Evolutionary conservation across 306 rosid genomes (phyloP), one percentile per base, ranked within the genome.

Genomic region (Leucaena leucocephala): DNA sequence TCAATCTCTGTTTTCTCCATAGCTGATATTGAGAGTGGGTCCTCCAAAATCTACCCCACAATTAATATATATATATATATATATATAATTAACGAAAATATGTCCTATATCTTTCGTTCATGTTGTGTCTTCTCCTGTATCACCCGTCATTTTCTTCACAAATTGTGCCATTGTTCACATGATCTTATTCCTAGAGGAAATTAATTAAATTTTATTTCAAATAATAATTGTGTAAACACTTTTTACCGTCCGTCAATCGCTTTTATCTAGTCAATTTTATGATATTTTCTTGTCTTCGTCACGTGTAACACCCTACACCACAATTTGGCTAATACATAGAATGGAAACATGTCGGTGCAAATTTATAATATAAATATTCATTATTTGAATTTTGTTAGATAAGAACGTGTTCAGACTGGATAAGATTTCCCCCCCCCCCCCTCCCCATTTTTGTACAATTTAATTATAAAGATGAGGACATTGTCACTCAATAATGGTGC

Each of bases 11-110:
- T 27, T 27, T 40, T 17, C 27, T 54, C 59, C 9, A n/a, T 0
- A 36, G 3, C 9, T 54, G 59, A 50, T 15, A 15, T 50, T 50
- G 19, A 50, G 0, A 39, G 77, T 69, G 81, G 84, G 77, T 3
- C 73, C 78, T 68, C 43, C 72, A 55, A 36, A 75, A 43, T 13
- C 74, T 64, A 42, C 11, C 62, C 0, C 12, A 0, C 33, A 54
- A 54, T n/a, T n/a, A n/a, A n/a, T n/a, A n/a, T n/a, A n/a, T n/a
- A n/a, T n/a, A n/a, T n/a, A n/a, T n/a, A n/a, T n/a, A n/a, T n/a
- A n/a, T n/a, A n/a, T 7, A 19, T 55, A 8, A 55, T 19, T 8
- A 8, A 8, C 27, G 17, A 19, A 19, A 55, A 55, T 6, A 19
- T 54, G 57, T 50, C 67, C 3, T 72, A 15, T 50, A 50, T 50